Conservation (phyloP, 1,284 basidiomycete genomes). For the Boletus semigastroideus region DNA sequence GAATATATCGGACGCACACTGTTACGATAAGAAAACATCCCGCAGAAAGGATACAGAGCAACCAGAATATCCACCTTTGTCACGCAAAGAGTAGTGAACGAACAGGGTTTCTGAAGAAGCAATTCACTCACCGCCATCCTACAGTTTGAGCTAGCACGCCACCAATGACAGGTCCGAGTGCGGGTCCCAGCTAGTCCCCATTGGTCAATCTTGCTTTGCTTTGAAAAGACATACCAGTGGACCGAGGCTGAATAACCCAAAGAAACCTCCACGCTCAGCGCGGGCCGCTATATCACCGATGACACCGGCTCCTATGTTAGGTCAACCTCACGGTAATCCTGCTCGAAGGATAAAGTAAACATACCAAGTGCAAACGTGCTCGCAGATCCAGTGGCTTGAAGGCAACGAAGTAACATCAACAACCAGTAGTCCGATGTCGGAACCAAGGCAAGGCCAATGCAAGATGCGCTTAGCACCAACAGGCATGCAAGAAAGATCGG, state of each 20-base stretch:
- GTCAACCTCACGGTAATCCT: background rate
- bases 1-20: slow-evolving; percentile 41
- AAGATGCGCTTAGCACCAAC: slow-evolving; percentile 50
- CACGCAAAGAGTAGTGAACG: slow-evolving; percentile 23
- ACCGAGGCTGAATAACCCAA: slow-evolving; percentile 47
- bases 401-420: slow-evolving; percentile 57
- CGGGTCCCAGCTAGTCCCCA: slow-evolving; percentile 44
- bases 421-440: slow-evolving; percentile 61
- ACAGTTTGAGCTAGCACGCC: slow-evolving; percentile 56
- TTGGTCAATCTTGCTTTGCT: background rate
- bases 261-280: slow-evolving; percentile 54
- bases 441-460: slow-evolving; percentile 59
- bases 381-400: slow-evolving; percentile 61
- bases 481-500: slow-evolving; percentile 55
- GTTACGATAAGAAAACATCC: slow-evolving; percentile 54
- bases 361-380: slow-evolving; percentile 57
- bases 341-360: background rate
- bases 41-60: slow-evolving; percentile 62
- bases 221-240: slow-evolving; percentile 36
- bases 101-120: background rate
- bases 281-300: slow-evolving; percentile 55
- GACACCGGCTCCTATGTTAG: slow-evolving; percentile 51
- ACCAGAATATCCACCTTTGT: slow-evolving; percentile 73
- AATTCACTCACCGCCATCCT: slow-evolving; percentile 61
- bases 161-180: slow-evolving; percentile 57